Evolutionary conservation across 2,329 filamentous ascomycete genomes (phyloP).

Genomic region (Fusarium multiceps): DNA sequence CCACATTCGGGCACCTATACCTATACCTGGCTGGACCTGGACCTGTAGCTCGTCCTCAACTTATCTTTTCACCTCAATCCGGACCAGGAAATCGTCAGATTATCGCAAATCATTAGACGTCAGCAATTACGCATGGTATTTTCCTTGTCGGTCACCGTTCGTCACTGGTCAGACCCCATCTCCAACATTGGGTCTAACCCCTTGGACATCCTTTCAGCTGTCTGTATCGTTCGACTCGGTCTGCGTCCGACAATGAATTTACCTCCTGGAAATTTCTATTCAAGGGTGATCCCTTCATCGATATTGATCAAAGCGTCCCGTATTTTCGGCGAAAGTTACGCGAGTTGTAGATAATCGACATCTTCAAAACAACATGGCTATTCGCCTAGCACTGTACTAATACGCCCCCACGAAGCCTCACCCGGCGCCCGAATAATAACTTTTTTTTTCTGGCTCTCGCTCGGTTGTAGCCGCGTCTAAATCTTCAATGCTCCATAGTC

Average conservation of each 20-base stretch:
- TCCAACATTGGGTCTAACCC: conserved; percentile 10
- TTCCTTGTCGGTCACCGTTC: background rate
- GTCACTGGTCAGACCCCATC: background rate
- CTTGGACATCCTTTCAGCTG: conserved; percentile 14
- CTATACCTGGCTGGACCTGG: background rate
- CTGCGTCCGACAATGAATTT: conserved; percentile 19
- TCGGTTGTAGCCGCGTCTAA: conserved; percentile 10
- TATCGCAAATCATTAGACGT: conserved; percentile 1
- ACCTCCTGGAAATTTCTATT: conserved; percentile 18
- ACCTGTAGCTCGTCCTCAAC: background rate
- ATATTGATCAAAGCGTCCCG: conserved; percentile 25
- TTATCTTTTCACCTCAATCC: background rate
- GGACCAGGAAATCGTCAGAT: conserved; percentile 8
- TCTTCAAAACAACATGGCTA: conserved; percentile 6
- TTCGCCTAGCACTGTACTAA: conserved; percentile 1
- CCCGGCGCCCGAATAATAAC: conserved; percentile 13
- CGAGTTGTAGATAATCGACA: conserved; percentile 8
- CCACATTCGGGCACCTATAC: conserved; percentile 9
- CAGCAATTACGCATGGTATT: background rate
- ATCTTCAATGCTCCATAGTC: background rate
- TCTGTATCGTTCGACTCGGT: conserved; percentile 29
- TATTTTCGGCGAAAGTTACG: conserved; percentile 31
- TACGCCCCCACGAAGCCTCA: conserved; percentile 11
- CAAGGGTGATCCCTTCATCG: conserved; percentile 19
- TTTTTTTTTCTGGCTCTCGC: conserved; percentile 10